Conservation (phyloP, 441 rosid species). For the Bruguiera hainesii region DNA sequence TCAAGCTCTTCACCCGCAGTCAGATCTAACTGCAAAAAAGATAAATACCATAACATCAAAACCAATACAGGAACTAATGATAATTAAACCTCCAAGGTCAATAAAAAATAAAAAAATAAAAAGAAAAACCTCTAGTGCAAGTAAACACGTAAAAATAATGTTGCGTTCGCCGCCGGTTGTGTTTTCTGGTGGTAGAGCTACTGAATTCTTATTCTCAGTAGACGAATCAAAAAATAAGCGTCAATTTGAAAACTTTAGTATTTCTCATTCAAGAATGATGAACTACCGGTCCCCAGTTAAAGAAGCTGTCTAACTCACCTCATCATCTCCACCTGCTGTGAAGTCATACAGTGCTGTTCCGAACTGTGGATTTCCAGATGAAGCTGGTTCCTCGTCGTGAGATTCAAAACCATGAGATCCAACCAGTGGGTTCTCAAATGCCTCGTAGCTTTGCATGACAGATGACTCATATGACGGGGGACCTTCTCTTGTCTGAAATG, state of each 20-base stretch:
- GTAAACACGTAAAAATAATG: too few relatives aligned
- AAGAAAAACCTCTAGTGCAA: too few relatives aligned
- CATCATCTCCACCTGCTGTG: conserved; percentile 99
- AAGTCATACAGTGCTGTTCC: conserved; percentile 97
- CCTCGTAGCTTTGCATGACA: conserved; percentile 48
- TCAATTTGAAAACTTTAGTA: background rate
- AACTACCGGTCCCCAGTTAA: background rate
- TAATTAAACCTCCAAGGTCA: background rate
- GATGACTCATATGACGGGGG: conserved; percentile 88
- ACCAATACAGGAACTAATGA: background rate
- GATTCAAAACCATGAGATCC: conserved; percentile 57
- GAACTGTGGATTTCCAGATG: conserved; percentile 57
- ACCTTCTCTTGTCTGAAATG: conserved; percentile 77
- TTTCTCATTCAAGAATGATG: background rate
- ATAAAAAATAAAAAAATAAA: too few relatives aligned
- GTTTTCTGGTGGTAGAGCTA: too few relatives aligned
- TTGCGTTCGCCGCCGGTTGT: too few relatives aligned
- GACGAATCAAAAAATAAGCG: too few relatives aligned
- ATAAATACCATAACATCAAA: background rate
- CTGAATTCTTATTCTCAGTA: too few relatives aligned
- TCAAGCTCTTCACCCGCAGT: conserved; percentile 93
- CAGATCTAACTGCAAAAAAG: conserved; percentile 70
- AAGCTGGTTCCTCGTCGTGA: conserved; percentile 54
- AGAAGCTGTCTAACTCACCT: conserved; percentile 40
- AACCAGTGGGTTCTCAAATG: conserved; percentile 80